These are phyloP conservation scores for Glycyrrhiza uralensis DNA, from an alignment of 306 rosid genomes.

Conservation along the genomic window DNA sequence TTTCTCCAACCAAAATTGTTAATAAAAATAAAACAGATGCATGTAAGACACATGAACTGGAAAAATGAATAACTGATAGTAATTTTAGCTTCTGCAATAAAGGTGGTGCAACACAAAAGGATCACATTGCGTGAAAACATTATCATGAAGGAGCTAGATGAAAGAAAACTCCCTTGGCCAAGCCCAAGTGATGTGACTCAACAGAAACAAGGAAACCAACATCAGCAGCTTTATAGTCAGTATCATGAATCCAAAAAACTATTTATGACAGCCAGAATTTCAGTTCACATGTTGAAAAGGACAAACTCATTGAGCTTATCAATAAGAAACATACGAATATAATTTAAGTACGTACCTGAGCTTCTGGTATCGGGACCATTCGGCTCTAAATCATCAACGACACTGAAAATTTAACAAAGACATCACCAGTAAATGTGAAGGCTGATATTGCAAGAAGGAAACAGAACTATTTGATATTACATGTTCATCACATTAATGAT, in stretches of 20 bases:
- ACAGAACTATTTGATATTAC: not conserved
- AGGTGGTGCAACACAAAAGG: not conserved
- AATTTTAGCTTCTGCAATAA: not conserved
- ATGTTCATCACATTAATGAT: not conserved
- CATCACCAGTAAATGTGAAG: not conserved
- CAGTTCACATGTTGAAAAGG: not conserved
- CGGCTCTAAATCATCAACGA: slow-evolving; percentile 55
- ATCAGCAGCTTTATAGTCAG: not conserved
- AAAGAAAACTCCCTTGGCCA: not conserved
- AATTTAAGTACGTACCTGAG: slow-evolving; percentile 52
- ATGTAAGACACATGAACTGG: not conserved
- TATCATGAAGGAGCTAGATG: not conserved
- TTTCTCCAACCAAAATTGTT: not conserved
- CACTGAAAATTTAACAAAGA: slow-evolving; percentile 52
- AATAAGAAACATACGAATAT: not conserved
- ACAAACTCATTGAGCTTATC: not conserved
- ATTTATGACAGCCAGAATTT: not conserved
- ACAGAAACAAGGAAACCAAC: slow-evolving; percentile 8
- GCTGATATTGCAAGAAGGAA: not conserved
- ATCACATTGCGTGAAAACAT: not conserved
- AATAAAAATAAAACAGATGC: not conserved
- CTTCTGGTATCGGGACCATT: slow-evolving; percentile 35
- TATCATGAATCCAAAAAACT: not conserved
- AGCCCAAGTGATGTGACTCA: not conserved
- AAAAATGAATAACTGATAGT: not conserved